Evolutionary conservation across 371 early-diverging fungal genomes (phyloP), one percentile per base, ranked within the genome.

Genomic region (Rhizomucor miehei): DNA sequence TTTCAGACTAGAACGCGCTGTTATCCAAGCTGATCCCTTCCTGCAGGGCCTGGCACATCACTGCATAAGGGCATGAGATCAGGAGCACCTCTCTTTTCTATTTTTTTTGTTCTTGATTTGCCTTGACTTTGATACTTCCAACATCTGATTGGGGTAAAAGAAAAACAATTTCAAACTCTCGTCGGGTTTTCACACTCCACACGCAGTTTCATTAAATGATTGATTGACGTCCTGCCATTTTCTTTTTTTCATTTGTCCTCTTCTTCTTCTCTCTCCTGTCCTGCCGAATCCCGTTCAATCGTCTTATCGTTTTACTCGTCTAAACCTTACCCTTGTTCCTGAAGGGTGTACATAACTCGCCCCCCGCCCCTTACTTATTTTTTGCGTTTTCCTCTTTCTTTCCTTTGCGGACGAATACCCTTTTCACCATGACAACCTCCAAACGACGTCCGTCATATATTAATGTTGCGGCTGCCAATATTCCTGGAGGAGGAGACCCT

Each of bases 1-100:
- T 3, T 24, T 16, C 19, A 46, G 16, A 48, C 6, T 14, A n/a
- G 23, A 76, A 56, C 59, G 67, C 44, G 66, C 52, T 12, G 62
- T 76, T 20, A 52, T 73, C 39, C 69, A 73, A n/a, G 65, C 73
- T 19, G 77, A 76, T 49, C 71, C 77, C 35, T 76, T 60, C 29
- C 52, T 76, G 24, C 66, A 62, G 13, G 70, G 67, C 6, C 50
- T 75, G 44, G 57, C 57, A 14, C 16, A 51, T 21, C 51, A 39
- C n/a, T 51, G 51, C 21, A n/a, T 24, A 5, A 51, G 39, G 41
- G 19, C 14, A 19, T 19, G 19, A 41, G 19, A 41, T 4, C 29
- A 29, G 5, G 29, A 29, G 29, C 29, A 29, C 3, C n/a, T n/a
- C n/a, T n/a, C n/a, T n/a, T n/a, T n/a, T n/a, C n/a, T n/a, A n/a